Conservation (phyloP, 345 rosid genomes). For the Melastoma malabathricum region DNA sequence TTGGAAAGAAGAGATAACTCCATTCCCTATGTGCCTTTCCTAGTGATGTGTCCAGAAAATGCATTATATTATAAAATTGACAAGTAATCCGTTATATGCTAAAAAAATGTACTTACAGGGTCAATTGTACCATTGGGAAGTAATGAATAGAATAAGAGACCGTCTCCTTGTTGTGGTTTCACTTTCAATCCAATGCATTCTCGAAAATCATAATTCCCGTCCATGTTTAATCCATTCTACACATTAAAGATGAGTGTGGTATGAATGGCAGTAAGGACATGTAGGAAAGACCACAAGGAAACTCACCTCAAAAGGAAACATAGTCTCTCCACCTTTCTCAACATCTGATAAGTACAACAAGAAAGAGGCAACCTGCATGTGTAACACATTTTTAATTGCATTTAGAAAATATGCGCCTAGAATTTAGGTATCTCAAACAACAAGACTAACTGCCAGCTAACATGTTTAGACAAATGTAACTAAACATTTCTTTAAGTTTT, state of each 20-base stretch:
- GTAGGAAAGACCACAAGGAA: neutral
- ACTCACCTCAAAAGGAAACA: constrained; percentile 58
- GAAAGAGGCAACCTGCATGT: constrained; percentile 43
- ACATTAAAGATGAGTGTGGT: constrained; percentile 4
- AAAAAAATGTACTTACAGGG: constrained; percentile 17
- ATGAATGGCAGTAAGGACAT: neutral
- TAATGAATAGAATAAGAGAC: constrained; percentile 46
- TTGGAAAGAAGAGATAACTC: too few relatives aligned
- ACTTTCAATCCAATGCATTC: constrained; percentile 46
- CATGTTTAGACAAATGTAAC: too few relatives aligned
- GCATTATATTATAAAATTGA: too few relatives aligned
- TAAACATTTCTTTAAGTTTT: too few relatives aligned
- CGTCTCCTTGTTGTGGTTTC: constrained; percentile 56
- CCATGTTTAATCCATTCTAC: constrained; percentile 34
- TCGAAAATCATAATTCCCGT: constrained; percentile 30
- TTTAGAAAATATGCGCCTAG: neutral
- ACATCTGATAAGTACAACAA: constrained; percentile 50
- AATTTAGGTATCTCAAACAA: too few relatives aligned
- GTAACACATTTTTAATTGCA: neutral
- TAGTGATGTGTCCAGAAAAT: too few relatives aligned
- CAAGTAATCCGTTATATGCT: neutral
- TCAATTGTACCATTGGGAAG: constrained; percentile 50
- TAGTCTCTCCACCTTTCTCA: constrained; percentile 64
- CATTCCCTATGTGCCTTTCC: too few relatives aligned
- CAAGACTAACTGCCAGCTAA: too few relatives aligned